These are phyloP conservation scores for Cryphonectria parasitica DNA, from an alignment of 2,329 filamentous ascomycete genomes.

Conservation along the genomic window DNA sequence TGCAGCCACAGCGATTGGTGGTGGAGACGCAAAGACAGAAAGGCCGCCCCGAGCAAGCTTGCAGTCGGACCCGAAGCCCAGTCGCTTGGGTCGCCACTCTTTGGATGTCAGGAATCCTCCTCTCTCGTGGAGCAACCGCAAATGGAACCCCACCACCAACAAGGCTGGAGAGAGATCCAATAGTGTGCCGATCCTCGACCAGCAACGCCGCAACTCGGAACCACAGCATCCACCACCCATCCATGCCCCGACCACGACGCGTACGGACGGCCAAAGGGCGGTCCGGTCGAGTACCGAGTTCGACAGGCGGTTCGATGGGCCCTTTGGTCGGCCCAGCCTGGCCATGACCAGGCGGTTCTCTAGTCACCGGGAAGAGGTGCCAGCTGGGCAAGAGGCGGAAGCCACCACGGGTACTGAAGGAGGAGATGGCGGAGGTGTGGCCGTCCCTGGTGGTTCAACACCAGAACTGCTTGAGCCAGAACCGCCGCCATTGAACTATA, in stretches of 20 bases:
- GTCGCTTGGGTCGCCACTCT: slow-evolving; percentile 19
- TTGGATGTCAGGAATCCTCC: slow-evolving; percentile 16
- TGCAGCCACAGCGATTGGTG: not conserved
- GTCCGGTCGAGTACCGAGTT: slow-evolving; percentile 34
- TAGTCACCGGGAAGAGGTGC: slow-evolving; percentile 16
- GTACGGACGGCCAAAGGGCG: slow-evolving; percentile 17
- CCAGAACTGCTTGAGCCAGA: slow-evolving; percentile 27
- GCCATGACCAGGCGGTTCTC: slow-evolving; percentile 32
- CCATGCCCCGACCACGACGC: slow-evolving; percentile 20
- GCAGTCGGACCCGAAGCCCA: slow-evolving; percentile 16
- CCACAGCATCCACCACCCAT: slow-evolving; percentile 22
- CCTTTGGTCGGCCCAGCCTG: slow-evolving; percentile 35
- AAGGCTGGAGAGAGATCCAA: slow-evolving; percentile 12
- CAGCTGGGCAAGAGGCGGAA: slow-evolving; percentile 7
- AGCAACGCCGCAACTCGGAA: not conserved
- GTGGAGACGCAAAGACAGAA: not conserved
- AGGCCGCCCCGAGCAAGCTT: slow-evolving; percentile 16
- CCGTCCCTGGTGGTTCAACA: slow-evolving; percentile 15
- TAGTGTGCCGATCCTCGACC: slow-evolving; percentile 21
- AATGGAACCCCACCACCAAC: not conserved
- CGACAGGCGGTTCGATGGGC: slow-evolving; percentile 35
- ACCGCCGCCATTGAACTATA: slow-evolving; percentile 40
- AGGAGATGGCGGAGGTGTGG: not conserved
- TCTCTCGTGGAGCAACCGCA: not conserved
- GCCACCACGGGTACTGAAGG: not conserved